These are phyloP conservation scores for Coemansia sp. DNA, from an alignment of 192 early-diverging fungal genomes.

Conservation along the genomic window DNA sequence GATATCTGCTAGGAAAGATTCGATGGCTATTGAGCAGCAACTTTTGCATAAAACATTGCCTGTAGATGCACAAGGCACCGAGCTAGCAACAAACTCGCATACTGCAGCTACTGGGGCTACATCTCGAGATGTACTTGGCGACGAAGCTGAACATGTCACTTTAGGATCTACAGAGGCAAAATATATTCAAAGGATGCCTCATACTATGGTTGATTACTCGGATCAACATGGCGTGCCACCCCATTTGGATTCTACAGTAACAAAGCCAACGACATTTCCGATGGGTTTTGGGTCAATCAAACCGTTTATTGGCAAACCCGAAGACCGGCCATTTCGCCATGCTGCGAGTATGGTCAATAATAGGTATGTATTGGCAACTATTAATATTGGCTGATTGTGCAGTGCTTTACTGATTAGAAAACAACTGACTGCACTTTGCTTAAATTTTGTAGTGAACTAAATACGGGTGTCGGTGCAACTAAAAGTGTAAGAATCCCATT, in stretches of 20 bases:
- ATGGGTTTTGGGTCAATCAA: conserved; percentile 49
- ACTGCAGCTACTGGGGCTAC: neutral
- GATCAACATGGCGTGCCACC: conserved; percentile 9
- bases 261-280: conserved; percentile 17
- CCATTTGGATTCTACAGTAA: neutral
- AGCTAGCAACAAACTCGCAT: neutral
- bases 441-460: neutral
- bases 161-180: conserved; percentile 3
- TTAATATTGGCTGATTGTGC: neutral
- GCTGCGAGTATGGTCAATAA: conserved; percentile 4
- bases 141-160: neutral
- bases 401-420: neutral
- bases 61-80: neutral
- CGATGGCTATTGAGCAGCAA: neutral
- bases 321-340: conserved; percentile 18
- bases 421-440: no score
- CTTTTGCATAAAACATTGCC: neutral
- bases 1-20: neutral
- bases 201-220: conserved; percentile 10
- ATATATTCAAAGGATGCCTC: conserved; percentile 12
- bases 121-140: neutral
- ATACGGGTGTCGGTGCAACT: neutral
- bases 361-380: conserved; percentile 9
- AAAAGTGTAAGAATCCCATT: neutral
- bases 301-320: conserved; percentile 36